These are phyloP conservation scores for Phaeoacremonium minimum DNA, from an alignment of 2,329 filamentous ascomycete genomes.

Conservation along the genomic window DNA sequence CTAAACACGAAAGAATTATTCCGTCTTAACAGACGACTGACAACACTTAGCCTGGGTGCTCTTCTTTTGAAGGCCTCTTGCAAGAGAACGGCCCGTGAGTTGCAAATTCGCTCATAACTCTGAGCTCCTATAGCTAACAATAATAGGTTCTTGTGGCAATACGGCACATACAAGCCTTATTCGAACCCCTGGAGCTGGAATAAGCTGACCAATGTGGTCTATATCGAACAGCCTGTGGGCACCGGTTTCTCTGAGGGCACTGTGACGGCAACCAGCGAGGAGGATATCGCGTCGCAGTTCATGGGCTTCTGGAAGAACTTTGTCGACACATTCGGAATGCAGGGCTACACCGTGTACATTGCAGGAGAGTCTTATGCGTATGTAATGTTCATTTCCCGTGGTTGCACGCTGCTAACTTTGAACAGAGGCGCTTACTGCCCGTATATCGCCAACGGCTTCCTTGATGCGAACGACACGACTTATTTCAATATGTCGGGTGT, in stretches of 20 bases:
- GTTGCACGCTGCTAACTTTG: conserved; percentile 2
- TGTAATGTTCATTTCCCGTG: conserved; percentile 2
- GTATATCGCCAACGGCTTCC: conserved; percentile 69
- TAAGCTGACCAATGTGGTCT: conserved; percentile 73
- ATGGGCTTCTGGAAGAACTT: conserved; percentile 78
- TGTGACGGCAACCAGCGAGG: conserved; percentile 59
- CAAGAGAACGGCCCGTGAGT: conserved; percentile 62
- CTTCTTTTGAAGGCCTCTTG: conserved; percentile 63
- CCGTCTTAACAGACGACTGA: too few relatives aligned
- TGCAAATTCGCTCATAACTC: too few relatives aligned
- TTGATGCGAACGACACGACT: conserved; percentile 58
- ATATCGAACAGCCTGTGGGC: conserved; percentile 64
- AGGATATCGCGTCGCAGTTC: conserved; percentile 68
- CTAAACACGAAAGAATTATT: too few relatives aligned
- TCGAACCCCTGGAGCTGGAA: conserved; percentile 70
- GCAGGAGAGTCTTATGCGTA: conserved; percentile 66
- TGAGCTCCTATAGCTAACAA: too few relatives aligned
- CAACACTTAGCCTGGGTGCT: conserved; percentile 44
- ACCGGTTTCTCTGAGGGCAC: conserved; percentile 67
- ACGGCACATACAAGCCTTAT: conserved; percentile 62
- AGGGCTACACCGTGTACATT: conserved; percentile 67
- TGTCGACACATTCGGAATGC: conserved; percentile 63
- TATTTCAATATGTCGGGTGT: conserved; percentile 67
- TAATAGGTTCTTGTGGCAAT: conserved; percentile 67
- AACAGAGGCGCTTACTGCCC: conserved; percentile 57